A percentile compares a stretch with the other conserved stretches of the same genome.
Evolutionary conservation across 352 stramenopile species (phyloP).

Genomic region (Phytophthora capsici): DNA sequence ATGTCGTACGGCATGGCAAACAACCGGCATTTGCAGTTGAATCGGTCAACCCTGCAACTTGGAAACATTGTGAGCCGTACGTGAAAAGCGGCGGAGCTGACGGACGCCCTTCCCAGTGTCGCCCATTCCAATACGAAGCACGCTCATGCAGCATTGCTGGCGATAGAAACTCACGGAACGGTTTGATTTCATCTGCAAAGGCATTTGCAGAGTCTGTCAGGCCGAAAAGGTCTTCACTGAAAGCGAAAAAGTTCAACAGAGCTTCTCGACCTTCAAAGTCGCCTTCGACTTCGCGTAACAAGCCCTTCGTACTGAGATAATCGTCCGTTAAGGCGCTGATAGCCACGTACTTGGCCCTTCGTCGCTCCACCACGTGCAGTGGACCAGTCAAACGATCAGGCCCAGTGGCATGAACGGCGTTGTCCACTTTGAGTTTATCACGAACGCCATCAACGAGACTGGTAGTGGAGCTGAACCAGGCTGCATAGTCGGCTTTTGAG

Average conservation of each 20-base stretch:
- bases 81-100: conserved; percentile 72
- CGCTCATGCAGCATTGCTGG: conserved; percentile 51
- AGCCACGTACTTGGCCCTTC: conserved; percentile 94
- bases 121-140: conserved; percentile 85
- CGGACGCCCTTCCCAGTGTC: conserved; percentile 75
- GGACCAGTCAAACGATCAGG: conserved; percentile 93
- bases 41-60: conserved; percentile 48
- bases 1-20: conserved; percentile 64
- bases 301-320: conserved; percentile 82
- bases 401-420: conserved; percentile 91
- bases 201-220: conserved; percentile 44
- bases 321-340: conserved; percentile 92
- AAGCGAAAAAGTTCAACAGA: conserved; percentile 74
- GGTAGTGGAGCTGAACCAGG: conserved; percentile 68
- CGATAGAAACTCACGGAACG: conserved; percentile 64
- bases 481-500: conserved; percentile 51
- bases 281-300: conserved; percentile 77
- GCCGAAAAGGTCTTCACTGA: conserved; percentile 76
- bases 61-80: conserved; percentile 68
- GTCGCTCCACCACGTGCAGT: conserved; percentile 86
- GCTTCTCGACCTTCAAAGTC: conserved; percentile 83
- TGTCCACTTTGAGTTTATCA: conserved; percentile 89
- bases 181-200: conserved; percentile 42
- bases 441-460: conserved; percentile 62
- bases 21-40: conserved; percentile 42